These are phyloP conservation scores for Nicotiana benthamiana DNA, from an alignment of 257 asterid species.

Conservation along the genomic window DNA sequence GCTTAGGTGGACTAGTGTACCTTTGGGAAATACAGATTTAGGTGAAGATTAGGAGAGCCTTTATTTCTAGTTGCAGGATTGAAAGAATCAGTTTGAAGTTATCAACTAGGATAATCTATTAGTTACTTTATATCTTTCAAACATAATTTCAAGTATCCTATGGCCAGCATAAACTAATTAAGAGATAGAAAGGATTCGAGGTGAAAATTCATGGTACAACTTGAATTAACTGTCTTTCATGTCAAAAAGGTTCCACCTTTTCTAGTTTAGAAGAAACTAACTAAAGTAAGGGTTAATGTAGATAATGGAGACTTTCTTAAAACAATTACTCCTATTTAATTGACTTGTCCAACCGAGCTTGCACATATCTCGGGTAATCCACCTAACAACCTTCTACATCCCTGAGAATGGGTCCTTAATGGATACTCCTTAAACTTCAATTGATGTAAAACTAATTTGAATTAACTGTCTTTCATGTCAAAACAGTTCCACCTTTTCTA, in stretches of 20 bases:
- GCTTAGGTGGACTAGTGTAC: neutral
- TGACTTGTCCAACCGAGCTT: no score
- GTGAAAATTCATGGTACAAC: neutral
- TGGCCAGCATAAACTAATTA: neutral
- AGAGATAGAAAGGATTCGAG: neutral
- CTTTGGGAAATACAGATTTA: neutral
- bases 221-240: neutral
- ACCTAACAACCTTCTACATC: neutral
- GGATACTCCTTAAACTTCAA: neutral
- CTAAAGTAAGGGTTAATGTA: neutral
- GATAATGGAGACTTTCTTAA: neutral
- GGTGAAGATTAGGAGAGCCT: neutral
- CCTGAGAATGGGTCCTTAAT: neutral
- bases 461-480: neutral
- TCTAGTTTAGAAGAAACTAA: neutral
- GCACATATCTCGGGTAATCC: neutral
- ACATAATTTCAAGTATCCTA: neutral
- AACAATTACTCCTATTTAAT: no score
- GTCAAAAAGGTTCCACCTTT: neutral
- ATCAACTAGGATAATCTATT: neutral
- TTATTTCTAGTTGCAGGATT: neutral
- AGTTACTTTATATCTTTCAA: neutral
- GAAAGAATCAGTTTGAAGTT: neutral
- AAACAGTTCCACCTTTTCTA: neutral
- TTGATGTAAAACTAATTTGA: neutral